Evolutionary conservation across 768 basidiomycete genomes (phyloP), one percentile per base, ranked within the genome.

Genomic region (Trametes cinnabarina): DNA sequence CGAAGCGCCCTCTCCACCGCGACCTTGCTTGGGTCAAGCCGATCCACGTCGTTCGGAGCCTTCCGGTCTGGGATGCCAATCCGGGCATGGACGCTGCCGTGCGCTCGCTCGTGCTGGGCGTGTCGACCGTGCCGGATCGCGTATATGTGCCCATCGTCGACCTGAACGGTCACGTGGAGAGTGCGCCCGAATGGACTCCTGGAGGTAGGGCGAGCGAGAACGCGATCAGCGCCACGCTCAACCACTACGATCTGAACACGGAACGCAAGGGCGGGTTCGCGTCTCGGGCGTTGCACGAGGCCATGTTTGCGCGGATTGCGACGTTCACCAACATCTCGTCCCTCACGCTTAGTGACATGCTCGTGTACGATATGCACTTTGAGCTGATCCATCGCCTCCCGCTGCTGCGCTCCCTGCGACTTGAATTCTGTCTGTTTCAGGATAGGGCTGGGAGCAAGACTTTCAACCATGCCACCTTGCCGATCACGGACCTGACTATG

Each of bases 401-500:
- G 1, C 51, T 50, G 3, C 73, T 81, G 19, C 69, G 73, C 28
- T 68, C 63, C 9, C 71, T 81, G n/a, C 67, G 69, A 25, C 68
- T 81, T 54, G 77, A 79, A 47, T 72, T 75, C 46, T 80, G 78
- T 51, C 65, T 67, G 10, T 56, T 70, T 47, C 77, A 77, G 6
- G 19, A 55, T 3, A 52, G 48, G 9, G 40, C 61, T 11, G 47
- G 32, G 28, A 19, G 58, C 4, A 62, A 63, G 25, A 42, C 52
- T 10, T 60, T 63, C 32, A 61, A 66, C 51, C 67, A 69, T 43
- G 62, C 69, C n/a, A 62, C 66, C 19, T 72, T 80, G 15, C 76
- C 77, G 11, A 74, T 81, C 57, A 78, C 72, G 1, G 71, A 77
- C 19, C 74, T 81, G 26, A 74, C 73, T 17, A 65, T 81, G 49